Percentiles rank a stretch among this genome's conserved stretches.
Evolutionary conservation across 177 flowering plant species (phyloP).

Genomic region (Vitis hybrid): DNA sequence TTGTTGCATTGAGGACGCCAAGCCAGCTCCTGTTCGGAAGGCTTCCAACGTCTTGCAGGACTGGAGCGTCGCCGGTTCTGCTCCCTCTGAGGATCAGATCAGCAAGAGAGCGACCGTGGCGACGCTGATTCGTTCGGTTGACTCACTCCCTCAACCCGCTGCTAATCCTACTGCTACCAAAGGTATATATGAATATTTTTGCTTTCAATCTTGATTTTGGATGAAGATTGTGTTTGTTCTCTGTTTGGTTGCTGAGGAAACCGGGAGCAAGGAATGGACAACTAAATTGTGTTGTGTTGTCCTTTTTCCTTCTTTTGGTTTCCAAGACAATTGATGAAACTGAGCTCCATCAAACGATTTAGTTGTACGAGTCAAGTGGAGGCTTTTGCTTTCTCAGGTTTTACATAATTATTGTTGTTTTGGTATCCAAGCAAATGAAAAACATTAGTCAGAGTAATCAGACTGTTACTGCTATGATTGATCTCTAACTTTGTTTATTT

Average conservation of each 20-base stretch:
- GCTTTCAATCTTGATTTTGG: not conserved
- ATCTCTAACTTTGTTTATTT: no score
- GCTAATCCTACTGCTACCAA: slow-evolving; percentile 24
- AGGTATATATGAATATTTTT: slow-evolving; percentile 16
- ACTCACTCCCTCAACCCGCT: slow-evolving; percentile 23
- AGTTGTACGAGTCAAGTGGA: no score
- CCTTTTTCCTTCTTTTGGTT: not conserved
- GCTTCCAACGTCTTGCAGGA: slow-evolving; percentile 9
- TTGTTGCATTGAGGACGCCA: slow-evolving; percentile 11
- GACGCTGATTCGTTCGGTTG: slow-evolving; percentile 30
- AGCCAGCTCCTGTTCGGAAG: slow-evolving; percentile 1
- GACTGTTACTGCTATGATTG: no score
- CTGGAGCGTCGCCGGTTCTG: slow-evolving; percentile 17
- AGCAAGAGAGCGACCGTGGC: slow-evolving; percentile 16
- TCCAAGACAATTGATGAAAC: not conserved
- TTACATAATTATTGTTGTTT: no score
- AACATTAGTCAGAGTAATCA: no score
- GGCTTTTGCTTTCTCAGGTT: no score
- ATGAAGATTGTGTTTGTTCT: not conserved
- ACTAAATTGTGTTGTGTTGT: not conserved
- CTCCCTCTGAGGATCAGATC: slow-evolving; percentile 21
- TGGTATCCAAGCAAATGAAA: no score
- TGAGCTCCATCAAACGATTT: not conserved
- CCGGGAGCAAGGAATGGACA: not conserved
- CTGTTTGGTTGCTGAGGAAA: not conserved